Percentiles rank a stretch among this genome's conserved stretches.
phyloP scores from a whole-genome alignment of 2,329 filamentous ascomycete genomes.

The Exophiala spinifera region DNA sequence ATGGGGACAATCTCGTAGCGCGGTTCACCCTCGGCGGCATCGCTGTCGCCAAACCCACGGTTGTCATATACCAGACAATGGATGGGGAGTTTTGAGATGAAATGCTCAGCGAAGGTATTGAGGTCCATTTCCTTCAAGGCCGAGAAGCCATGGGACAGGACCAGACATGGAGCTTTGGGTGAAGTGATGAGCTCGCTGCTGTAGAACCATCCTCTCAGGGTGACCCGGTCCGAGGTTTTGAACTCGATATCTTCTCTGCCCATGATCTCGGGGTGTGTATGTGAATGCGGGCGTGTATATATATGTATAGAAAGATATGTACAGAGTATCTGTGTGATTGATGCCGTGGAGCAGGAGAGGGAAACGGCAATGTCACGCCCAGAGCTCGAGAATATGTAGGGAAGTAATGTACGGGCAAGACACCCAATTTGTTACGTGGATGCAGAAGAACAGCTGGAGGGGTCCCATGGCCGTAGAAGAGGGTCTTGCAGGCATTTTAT shows the following conservation, averaged over 20 bases:
- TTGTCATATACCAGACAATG: constrained; percentile 36
- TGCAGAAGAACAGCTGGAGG: too few relatives aligned
- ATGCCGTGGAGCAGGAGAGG: too few relatives aligned
- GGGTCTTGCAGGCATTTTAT: neutral
- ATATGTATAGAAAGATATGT: too few relatives aligned
- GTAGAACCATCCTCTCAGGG: constrained; percentile 29
- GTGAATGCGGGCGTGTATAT: too few relatives aligned
- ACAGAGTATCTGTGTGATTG: too few relatives aligned
- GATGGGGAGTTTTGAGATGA: constrained; percentile 22
- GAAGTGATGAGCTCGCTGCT: constrained; percentile 8
- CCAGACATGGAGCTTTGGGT: constrained; percentile 24
- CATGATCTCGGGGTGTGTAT: constrained; percentile 4
- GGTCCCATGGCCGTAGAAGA: too few relatives aligned
- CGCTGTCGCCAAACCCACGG: constrained; percentile 34
- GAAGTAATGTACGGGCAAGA: too few relatives aligned
- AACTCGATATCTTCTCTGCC: constrained; percentile 28
- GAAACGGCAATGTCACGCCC: too few relatives aligned
- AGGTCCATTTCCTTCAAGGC: constrained; percentile 30
- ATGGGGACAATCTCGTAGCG: constrained; percentile 36
- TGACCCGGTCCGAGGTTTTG: constrained; percentile 28
- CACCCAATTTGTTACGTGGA: too few relatives aligned
- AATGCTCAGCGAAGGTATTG: constrained; percentile 25
- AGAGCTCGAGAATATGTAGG: too few relatives aligned
- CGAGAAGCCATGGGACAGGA: constrained; percentile 29
- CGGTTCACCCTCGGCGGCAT: constrained; percentile 34